Conservation (phyloP, 169 alveolate species). For the Fabrea salina region DNA sequence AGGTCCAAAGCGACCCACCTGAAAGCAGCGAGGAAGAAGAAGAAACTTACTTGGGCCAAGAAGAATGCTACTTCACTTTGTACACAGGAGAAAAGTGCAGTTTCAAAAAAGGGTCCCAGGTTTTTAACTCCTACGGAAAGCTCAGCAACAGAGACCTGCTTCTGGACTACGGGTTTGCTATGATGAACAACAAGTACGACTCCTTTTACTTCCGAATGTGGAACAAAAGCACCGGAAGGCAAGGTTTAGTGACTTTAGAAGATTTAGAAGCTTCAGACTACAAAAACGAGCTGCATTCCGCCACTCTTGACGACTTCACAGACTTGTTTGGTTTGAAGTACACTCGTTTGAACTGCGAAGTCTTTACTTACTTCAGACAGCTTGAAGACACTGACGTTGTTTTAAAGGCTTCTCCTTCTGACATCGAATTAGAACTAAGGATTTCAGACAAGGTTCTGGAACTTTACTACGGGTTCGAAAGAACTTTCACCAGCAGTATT, state of each 20-base stretch:
- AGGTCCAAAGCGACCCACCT: background rate
- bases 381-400: background rate
- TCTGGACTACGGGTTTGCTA: slow-evolving; percentile 28
- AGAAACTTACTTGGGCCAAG: background rate
- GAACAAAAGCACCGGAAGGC: background rate
- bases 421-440: background rate
- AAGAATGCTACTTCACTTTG: slow-evolving; percentile 7
- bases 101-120: slow-evolving; percentile 16
- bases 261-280: background rate
- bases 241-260: slow-evolving; percentile 12
- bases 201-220: background rate
- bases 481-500: background rate
- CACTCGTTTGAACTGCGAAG: background rate
- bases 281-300: background rate
- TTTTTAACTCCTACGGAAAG: slow-evolving; percentile 15
- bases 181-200: slow-evolving; percentile 3
- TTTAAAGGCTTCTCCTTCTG: background rate
- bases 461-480: background rate
- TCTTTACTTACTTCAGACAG: slow-evolving; percentile 1
- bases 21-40: slow-evolving; percentile 11
- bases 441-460: slow-evolving; percentile 8
- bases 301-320: background rate
- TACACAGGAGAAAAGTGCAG: background rate
- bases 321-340: background rate
- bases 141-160: background rate